Evolutionary conservation across 1,139 yeast species (phyloP), one percentile per base, ranked within the genome.

Genomic region (Taphrina communis): DNA sequence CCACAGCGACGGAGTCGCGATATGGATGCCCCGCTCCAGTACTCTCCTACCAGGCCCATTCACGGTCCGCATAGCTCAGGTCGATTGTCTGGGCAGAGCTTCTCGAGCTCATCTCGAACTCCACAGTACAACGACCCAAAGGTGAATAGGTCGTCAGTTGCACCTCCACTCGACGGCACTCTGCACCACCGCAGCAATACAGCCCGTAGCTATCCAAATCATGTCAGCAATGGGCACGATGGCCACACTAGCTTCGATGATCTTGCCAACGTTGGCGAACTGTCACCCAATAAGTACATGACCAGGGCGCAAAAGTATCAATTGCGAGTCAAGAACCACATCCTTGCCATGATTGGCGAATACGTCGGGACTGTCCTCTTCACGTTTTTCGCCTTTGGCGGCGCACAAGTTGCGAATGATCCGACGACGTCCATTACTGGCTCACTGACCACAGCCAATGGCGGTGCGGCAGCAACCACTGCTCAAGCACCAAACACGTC

Each of bases 281-380:
- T 25, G 36, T 7, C 36, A 21, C 60, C 50, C 9, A 14, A 21
- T n/a, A 41, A 56, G 36, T 58, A 58, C 52, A 25, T 58, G 62
- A 58, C 53, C 39, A 42, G 17, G 53, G 51, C 62, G 36, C 62
- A 58, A 17, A 58, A 58, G 17, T 58, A 58, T 35, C 59, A 44
- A 50, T 39, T 63, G 31, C 44, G 61, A 6, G 12, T 63, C n/a
- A 63, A 63, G 61, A 63, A 63, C 39, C 67, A 65, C 39, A 12
- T 57, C 50, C 77, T 85, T 72, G 88, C 88, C 25, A 79, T 82
- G 42, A 77, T 82, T 71, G 89, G 87, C 77, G 97, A 90, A 80
- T 89, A 90, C 78, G 85, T 87, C 75, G 97, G 97, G 75, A 91
- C 97, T 51, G 90, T 89, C 76, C 82, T 89, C 78, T 91, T 91